phyloP scores from a whole-genome alignment of 345 rosid genomes.

The Brassica rapa region DNA sequence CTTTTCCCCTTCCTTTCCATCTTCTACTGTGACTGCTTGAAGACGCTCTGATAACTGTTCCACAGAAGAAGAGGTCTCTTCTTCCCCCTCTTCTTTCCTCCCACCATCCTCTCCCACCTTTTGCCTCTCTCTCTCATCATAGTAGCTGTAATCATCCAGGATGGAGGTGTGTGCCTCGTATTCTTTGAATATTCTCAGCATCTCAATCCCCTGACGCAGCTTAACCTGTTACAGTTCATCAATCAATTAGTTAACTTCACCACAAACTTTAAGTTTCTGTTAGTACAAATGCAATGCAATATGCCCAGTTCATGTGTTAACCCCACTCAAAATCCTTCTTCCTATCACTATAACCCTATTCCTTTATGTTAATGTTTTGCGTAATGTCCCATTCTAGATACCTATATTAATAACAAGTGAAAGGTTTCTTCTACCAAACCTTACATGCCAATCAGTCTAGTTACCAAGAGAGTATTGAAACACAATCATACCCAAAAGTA shows the following conservation, averaged over 20 bases:
- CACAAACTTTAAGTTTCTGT: background rate
- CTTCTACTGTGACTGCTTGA: constrained; percentile 40
- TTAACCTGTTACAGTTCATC: constrained; percentile 50
- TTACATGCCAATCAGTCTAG: background rate
- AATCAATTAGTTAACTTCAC: background rate
- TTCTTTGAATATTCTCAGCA: constrained; percentile 68
- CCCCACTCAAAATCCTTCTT: background rate
- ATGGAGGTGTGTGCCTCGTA: constrained; percentile 55
- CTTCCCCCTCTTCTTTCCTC: constrained; percentile 13
- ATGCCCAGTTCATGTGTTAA: background rate
- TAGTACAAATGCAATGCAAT: background rate
- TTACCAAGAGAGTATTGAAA: background rate
- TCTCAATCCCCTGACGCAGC: constrained; percentile 65
- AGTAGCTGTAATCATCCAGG: constrained; percentile 66
- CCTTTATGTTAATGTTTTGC: background rate
- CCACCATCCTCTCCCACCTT: constrained; percentile 25
- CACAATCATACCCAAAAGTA: background rate
- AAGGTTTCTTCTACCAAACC: background rate
- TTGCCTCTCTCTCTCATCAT: constrained; percentile 55
- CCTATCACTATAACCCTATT: background rate
- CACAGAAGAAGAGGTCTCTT: constrained; percentile 40
- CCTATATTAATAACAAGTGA: background rate
- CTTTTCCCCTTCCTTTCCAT: constrained; percentile 23
- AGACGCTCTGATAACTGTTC: constrained; percentile 52
- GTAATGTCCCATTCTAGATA: background rate